phyloP scores from a whole-genome alignment of 2,329 filamentous ascomycete species.

The Trichoderma pleuroti region DNA sequence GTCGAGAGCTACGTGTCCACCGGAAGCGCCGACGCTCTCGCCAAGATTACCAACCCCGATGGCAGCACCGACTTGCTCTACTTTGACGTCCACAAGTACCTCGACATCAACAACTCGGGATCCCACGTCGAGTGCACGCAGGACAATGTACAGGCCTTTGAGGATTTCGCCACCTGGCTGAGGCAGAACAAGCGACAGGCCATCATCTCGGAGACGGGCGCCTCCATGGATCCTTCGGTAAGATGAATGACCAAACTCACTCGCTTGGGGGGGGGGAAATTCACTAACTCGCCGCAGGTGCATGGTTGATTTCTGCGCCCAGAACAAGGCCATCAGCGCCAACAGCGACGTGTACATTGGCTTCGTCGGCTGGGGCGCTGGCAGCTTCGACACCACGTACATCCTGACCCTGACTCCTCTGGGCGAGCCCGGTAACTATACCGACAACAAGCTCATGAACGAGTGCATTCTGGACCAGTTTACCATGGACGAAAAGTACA shows the following conservation, averaged over 20 bases:
- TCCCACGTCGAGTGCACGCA: conserved; percentile 50
- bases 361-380: conserved; percentile 46
- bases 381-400: conserved; percentile 42
- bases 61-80: conserved; percentile 54
- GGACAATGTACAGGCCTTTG: conserved; percentile 50
- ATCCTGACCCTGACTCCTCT: conserved; percentile 42
- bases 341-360: conserved; percentile 48
- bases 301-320: conserved; percentile 42
- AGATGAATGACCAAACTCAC: conserved; percentile 15
- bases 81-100: conserved; percentile 59
- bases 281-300: conserved; percentile 33
- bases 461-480: conserved; percentile 42
- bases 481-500: conserved; percentile 20
- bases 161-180: conserved; percentile 45
- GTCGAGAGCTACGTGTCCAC: conserved; percentile 47
- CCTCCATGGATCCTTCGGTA: conserved; percentile 40
- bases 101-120: conserved; percentile 56
- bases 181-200: conserved; percentile 46
- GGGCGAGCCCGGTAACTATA: conserved; percentile 25
- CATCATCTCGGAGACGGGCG: conserved; percentile 52
- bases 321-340: conserved; percentile 44
- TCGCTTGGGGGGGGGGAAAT: neutral
- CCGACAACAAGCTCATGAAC: conserved; percentile 42
- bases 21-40: conserved; percentile 50
- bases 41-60: conserved; percentile 56